phyloP scores from a whole-genome alignment of 2,329 filamentous ascomycete genomes.

The Penicillium rolfsii region DNA sequence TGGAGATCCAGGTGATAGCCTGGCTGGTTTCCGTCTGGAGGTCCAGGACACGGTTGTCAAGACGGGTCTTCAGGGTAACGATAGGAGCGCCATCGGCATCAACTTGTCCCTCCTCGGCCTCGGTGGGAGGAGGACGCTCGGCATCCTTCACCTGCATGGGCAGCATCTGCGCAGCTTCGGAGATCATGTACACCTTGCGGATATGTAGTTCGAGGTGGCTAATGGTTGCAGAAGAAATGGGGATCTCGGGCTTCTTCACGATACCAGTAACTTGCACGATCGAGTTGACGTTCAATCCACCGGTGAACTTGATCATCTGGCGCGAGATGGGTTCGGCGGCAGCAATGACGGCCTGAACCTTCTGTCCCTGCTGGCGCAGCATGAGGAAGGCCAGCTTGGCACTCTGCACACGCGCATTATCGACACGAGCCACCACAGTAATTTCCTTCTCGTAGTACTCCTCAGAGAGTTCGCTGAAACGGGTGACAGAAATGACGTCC shows the following conservation, averaged over 20 bases:
- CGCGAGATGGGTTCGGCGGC: constrained; percentile 68
- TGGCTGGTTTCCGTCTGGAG: constrained; percentile 89
- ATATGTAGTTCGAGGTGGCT: constrained; percentile 84
- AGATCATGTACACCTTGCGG: constrained; percentile 78
- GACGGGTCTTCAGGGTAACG: constrained; percentile 79
- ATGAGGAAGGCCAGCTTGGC: constrained; percentile 92
- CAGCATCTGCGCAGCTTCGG: constrained; percentile 62
- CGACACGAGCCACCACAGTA: constrained; percentile 77
- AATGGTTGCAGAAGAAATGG: constrained; percentile 84
- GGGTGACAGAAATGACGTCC: constrained; percentile 62
- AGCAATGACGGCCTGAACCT: constrained; percentile 77
- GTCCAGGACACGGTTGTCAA: constrained; percentile 92
- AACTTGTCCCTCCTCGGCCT: constrained; percentile 51
- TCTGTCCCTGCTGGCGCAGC: constrained; percentile 75
- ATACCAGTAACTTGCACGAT: constrained; percentile 79
- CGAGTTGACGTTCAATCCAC: constrained; percentile 74
- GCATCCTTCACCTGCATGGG: constrained; percentile 64
- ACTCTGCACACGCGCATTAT: constrained; percentile 84
- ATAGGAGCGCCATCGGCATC: constrained; percentile 64
- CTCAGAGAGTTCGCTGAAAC: constrained; percentile 60
- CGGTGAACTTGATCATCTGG: constrained; percentile 95
- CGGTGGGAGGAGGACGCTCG: constrained; percentile 49
- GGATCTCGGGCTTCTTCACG: constrained; percentile 80
- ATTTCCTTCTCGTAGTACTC: constrained; percentile 70
- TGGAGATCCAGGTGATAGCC: constrained; percentile 75